Evolutionary conservation across 192 early-diverging fungal species (phyloP), one percentile per base, ranked within the genome.

Genomic region (Coemansia sp.): DNA sequence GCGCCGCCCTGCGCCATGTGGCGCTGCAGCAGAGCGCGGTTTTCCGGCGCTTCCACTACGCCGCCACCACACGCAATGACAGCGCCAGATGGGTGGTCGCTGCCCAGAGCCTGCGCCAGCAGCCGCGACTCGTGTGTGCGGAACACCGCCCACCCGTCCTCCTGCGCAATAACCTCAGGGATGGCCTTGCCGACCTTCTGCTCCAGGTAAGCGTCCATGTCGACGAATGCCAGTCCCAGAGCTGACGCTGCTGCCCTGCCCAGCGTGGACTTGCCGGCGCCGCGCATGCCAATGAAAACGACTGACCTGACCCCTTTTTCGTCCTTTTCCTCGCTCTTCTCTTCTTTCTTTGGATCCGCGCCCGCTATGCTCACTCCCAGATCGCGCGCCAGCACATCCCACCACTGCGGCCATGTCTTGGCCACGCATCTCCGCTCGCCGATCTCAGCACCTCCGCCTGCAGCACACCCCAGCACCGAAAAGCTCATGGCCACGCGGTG

Each of bases 371-470:
- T 73, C 7, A 88, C 88, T 19, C 88, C 88, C 36, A 99, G 76
- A 22, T 86, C 86, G 60, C 87, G 83, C 43, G 91, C 90, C 9
- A 99, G 81, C 38, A 90, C 87, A 58, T 99, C 95, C 97, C 97
- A 99, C 97, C 97, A 99, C 48, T 82, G 86, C 22, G 97, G 97
- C 97, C 97, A 99, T 1, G 97, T 99, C 83, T 99, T 99, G 68
- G 94, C 97, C 5, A 97, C 95, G 70, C 97, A 99, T 65, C 93
- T 90, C 72, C 94, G 94, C 75, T 99, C 97, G 54, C 83, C 85
- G 53, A 99, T 86, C 62, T 87, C 84, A 0, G 88, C 86, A 7
- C 89, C 90, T 12, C 72, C 63, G 15, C 90, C 86, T 17, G 92
- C 83, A 29, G 88, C 89, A 21, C 84, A 90, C 12, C 88, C 87